A percentile compares a stretch with the other conserved stretches of the same genome.
These are phyloP conservation scores for Myxozyma udenii DNA, from an alignment of 805 yeast species.

Conservation along the genomic window DNA sequence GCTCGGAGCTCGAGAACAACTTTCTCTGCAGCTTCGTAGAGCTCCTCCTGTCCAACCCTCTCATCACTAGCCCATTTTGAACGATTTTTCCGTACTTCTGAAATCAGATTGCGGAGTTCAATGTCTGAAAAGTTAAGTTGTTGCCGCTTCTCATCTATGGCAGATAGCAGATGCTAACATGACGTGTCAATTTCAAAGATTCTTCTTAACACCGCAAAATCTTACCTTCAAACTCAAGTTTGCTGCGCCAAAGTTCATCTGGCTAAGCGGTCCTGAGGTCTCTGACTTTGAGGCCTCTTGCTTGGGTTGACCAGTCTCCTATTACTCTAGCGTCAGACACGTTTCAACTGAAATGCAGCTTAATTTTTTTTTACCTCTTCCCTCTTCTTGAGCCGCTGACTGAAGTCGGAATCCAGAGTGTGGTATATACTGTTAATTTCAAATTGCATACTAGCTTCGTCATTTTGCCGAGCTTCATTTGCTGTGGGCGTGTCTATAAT, in stretches of 20 bases:
- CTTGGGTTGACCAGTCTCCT: not conserved
- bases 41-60: conserved; percentile 92
- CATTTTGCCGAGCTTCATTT: conserved; percentile 7
- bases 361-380: not conserved
- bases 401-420: conserved; percentile 19
- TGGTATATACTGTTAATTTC: conserved; percentile 17
- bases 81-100: conserved; percentile 90
- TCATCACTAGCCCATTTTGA: conserved; percentile 92
- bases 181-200: not conserved
- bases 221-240: conserved; percentile 60
- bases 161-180: conserved; percentile 62
- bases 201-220: too few relatives aligned
- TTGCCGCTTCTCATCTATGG: conserved; percentile 79
- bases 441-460: conserved; percentile 7
- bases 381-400: not conserved
- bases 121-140: conserved; percentile 67
- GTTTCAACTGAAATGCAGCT: not conserved
- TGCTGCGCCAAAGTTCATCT: conserved; percentile 60
- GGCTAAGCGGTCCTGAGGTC: conserved; percentile 9
- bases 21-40: conserved; percentile 95
- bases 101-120: conserved; percentile 77
- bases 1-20: conserved; percentile 87
- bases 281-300: not conserved
- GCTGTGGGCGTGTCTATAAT: conserved; percentile 20
- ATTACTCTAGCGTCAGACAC: not conserved